These are phyloP conservation scores for Fusarium udum DNA, from an alignment of 2,329 filamentous ascomycete genomes.

Conservation along the genomic window DNA sequence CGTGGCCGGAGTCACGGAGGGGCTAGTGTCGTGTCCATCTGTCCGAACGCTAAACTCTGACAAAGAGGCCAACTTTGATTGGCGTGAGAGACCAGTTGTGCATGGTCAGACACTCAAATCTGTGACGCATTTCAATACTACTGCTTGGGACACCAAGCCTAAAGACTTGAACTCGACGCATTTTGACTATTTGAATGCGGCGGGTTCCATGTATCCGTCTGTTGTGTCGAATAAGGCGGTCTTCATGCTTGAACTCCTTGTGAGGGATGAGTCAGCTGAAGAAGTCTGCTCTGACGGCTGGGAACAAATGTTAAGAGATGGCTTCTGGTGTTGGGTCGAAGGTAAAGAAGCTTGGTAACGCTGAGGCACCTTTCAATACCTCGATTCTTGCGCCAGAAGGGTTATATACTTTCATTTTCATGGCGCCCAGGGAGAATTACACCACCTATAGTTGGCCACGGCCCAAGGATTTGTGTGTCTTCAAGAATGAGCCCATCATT, in stretches of 20 bases:
- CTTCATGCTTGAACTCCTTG: background rate
- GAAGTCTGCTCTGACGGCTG: background rate
- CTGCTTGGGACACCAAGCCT: background rate
- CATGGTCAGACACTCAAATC: background rate
- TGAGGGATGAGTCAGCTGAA: accelerated
- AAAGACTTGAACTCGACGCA: background rate
- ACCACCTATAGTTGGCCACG: accelerated
- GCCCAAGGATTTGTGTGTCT: background rate
- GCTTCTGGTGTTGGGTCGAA: background rate
- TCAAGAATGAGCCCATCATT: constrained; percentile 20
- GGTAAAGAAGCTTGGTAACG: background rate
- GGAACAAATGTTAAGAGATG: constrained; percentile 18
- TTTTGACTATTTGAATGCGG: background rate
- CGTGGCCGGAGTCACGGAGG: background rate
- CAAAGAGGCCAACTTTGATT: background rate
- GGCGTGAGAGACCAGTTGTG: background rate
- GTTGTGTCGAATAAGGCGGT: background rate
- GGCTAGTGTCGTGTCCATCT: background rate
- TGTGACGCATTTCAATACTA: background rate
- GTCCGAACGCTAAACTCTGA: constrained; percentile 14
- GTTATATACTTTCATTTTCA: background rate
- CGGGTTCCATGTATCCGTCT: background rate
- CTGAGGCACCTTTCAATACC: background rate
- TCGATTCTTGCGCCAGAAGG: background rate
- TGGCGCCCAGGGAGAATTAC: background rate